Conservation (phyloP, 2,329 filamentous ascomycete genomes). For the Alternaria alternata region DNA sequence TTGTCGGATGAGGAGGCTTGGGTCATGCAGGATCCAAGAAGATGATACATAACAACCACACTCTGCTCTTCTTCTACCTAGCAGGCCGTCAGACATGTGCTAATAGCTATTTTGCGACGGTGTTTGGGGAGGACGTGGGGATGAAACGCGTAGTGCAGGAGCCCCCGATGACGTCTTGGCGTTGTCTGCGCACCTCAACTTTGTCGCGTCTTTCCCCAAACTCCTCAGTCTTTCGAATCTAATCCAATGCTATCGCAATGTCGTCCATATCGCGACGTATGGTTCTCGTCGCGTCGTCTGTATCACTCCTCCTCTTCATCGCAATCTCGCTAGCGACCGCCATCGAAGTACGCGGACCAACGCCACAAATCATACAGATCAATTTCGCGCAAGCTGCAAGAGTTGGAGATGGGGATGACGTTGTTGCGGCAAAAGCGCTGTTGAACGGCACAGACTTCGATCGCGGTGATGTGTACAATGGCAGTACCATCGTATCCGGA, state of each 20-base stretch:
- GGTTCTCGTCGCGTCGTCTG: constrained; percentile 34
- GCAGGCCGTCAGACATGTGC: not conserved
- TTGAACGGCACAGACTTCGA: constrained; percentile 43
- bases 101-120: not conserved
- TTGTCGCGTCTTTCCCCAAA: not conserved
- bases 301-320: constrained; percentile 38
- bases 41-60: not conserved
- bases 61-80: not conserved
- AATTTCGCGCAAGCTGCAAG: constrained; percentile 39
- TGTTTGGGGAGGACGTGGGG: constrained; percentile 9
- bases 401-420: constrained; percentile 22
- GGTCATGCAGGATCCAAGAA: not conserved
- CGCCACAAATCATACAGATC: constrained; percentile 33
- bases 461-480: constrained; percentile 37
- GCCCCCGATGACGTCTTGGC: constrained; percentile 17
- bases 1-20: not conserved
- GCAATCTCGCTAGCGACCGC: constrained; percentile 39
- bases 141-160: constrained; percentile 34
- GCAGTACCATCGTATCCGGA: constrained; percentile 23
- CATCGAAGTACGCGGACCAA: constrained; percentile 38
- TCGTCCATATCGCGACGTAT: constrained; percentile 29
- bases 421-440: constrained; percentile 32
- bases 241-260: constrained; percentile 22
- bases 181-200: constrained; percentile 7
- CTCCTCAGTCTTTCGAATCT: not conserved